phyloP scores from a whole-genome alignment of 2,329 filamentous ascomycete species.

The Bipolaris gigantea region DNA sequence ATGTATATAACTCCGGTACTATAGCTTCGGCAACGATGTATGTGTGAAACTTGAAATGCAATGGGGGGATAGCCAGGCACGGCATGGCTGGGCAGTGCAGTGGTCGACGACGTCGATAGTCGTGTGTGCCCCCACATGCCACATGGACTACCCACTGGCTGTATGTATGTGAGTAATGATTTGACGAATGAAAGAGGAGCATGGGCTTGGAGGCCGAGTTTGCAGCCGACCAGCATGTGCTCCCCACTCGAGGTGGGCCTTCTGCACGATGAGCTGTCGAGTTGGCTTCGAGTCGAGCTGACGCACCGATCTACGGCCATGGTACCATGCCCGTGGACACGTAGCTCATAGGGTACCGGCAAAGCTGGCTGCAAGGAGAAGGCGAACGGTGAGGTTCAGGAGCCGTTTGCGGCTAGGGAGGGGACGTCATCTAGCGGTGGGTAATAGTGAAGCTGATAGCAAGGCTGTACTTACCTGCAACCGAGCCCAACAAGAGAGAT shows the following conservation, averaged over 20 bases:
- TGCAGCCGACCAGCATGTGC: conserved; percentile 8
- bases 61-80: conserved; percentile 1
- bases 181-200: not conserved
- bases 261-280: conserved; percentile 46
- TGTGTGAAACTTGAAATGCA: not conserved
- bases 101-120: not conserved
- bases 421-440: conserved; percentile 22
- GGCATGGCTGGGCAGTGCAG: not conserved
- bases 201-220: not conserved
- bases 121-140: conserved; percentile 3
- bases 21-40: conserved; percentile 2
- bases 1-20: not conserved
- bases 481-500: conserved; percentile 11
- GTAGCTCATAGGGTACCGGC: conserved; percentile 44
- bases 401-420: conserved; percentile 24
- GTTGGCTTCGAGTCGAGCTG: conserved; percentile 24
- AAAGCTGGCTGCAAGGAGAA: conserved; percentile 14
- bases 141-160: not conserved
- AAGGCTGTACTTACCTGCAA: conserved; percentile 19
- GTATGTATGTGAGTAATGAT: not conserved
- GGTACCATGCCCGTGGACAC: conserved; percentile 37
- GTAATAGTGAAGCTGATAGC: conserved; percentile 21
- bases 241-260: not conserved
- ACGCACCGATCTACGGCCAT: conserved; percentile 23
- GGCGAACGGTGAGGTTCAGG: conserved; percentile 17